Base-by-base conservation (phyloP, 2,329 filamentous ascomycete species). In the Ceratocystis smalleyi region DNA sequence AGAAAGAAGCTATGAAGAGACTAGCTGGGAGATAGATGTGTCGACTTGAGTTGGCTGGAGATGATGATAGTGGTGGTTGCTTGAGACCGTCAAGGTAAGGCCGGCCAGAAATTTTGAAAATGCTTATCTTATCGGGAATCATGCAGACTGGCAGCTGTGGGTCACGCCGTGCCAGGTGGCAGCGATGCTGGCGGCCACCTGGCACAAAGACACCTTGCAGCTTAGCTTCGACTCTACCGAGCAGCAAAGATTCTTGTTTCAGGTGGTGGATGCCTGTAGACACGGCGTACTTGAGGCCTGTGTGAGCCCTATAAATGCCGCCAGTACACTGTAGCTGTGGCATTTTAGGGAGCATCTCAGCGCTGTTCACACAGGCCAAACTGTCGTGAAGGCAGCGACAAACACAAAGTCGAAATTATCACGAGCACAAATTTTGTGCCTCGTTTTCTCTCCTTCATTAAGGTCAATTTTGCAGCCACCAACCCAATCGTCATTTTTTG, bases 71-170 rank as follows among this genome's bases (percentile, higher is more conserved):
- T 22, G 45, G 5, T 61, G 40, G 10, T 10, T 45, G n/a, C 24
- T 24, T 22, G 6, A 49, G 22, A 19, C 5, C 10, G 24, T n/a
- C 61, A 24, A 51, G 10, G 19, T 6, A 57, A 24, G 22, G 35
- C 12, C 6, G 43, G 59, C 59, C 32, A 62, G 35, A 63, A 63
- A 63, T 63, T 65, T 65, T 63, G 32, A 63, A 49, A 62, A 15
- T 55, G 47, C 60, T 65, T 65, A 65, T 65, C 64, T 65, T 65
- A 63, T 65, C 64, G 51, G 30, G 1, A 40, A 59, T 24, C 27
- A 8, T 17, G 60, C 15, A 27, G 24, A 5, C 30, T 19, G 49
- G 22, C 49, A 22, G 49, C 17, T 27, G 24, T 0, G 12, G 51
- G 27, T 6, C 10, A 35, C 0, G 8, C 1, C 10, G 0, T 3